These are phyloP conservation scores for Trichoderma atrobrunneum DNA, from an alignment of 2,329 filamentous ascomycete species.

Conservation along the genomic window DNA sequence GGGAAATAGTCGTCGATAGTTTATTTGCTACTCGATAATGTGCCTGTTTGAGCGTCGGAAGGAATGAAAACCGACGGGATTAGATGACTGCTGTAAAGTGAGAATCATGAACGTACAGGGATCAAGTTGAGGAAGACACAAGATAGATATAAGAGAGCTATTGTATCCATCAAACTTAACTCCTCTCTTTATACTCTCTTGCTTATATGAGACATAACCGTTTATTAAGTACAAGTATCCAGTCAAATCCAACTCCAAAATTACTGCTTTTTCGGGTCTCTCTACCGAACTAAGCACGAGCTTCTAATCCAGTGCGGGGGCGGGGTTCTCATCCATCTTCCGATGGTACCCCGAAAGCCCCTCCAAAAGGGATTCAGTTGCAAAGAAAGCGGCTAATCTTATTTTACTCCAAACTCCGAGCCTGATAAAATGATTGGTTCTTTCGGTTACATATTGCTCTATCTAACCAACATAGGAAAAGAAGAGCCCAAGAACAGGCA, in stretches of 20 bases:
- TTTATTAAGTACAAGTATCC: not conserved
- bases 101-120: not conserved
- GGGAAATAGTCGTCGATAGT: not conserved
- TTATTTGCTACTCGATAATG: not conserved
- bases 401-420: not conserved
- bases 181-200: not conserved
- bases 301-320: not conserved
- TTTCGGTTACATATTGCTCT: not conserved
- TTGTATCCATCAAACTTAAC: not conserved
- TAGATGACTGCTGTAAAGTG: not conserved
- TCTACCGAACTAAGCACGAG: not conserved
- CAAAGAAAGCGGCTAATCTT: not conserved
- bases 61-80: not conserved
- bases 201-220: not conserved
- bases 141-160: not conserved
- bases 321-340: not conserved
- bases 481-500: not conserved
- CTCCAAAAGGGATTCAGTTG: not conserved
- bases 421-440: not conserved
- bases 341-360: conserved; percentile 4
- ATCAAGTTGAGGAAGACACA: not conserved
- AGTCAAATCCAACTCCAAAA: not conserved
- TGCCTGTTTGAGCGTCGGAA: not conserved
- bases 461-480: not conserved
- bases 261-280: not conserved